phyloP scores from a whole-genome alignment of 257 asterid genomes.

The Jacaranda copaia region DNA sequence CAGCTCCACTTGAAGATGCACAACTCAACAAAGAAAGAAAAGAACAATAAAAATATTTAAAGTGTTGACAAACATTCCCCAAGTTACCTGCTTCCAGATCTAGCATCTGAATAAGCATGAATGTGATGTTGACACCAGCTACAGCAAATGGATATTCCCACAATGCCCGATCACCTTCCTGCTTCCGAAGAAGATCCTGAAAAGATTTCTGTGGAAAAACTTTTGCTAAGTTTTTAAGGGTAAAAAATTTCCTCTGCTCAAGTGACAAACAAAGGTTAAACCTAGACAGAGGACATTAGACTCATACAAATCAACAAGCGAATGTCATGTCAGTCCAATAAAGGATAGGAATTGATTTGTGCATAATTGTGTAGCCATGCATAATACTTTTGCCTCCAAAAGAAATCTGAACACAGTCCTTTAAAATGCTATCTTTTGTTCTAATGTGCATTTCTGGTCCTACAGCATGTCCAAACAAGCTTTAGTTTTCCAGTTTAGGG shows the following conservation, averaged over 20 bases:
- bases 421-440: background rate
- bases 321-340: slow-evolving; percentile 15
- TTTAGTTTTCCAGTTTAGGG: background rate
- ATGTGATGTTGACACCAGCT: slow-evolving; percentile 97
- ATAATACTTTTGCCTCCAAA: background rate
- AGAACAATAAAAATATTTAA: background rate
- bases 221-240: slow-evolving; percentile 27
- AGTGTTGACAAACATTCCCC: slow-evolving; percentile 18
- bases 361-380: background rate
- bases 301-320: slow-evolving; percentile 8
- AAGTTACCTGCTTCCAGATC: slow-evolving; percentile 93
- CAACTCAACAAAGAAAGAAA: slow-evolving; percentile 22
- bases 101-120: slow-evolving; percentile 99
- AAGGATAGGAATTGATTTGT: background rate
- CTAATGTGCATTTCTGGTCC: slow-evolving; percentile 6
- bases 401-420: background rate
- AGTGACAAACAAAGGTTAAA: background rate
- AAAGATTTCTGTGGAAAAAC: slow-evolving; percentile 73
- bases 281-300: background rate
- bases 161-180: slow-evolving; percentile 91
- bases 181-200: slow-evolving; percentile 95
- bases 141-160: slow-evolving; percentile 99
- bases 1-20: background rate
- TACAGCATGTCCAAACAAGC: background rate
- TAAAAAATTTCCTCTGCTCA: background rate